phyloP scores from a whole-genome alignment of 345 rosid species.

The Populus ilicifolia region DNA sequence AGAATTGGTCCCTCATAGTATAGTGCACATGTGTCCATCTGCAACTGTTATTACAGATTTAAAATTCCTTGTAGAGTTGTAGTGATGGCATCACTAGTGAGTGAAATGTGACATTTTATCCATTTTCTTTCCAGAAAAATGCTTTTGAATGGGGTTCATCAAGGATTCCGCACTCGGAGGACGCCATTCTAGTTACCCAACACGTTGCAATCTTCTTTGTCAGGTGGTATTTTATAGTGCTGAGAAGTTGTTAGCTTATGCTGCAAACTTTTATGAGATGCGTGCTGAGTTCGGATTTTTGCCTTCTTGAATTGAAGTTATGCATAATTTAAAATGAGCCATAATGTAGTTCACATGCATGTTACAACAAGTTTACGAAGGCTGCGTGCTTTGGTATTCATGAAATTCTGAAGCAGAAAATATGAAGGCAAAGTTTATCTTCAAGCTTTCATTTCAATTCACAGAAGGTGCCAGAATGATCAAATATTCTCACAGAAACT shows the following conservation, averaged over 20 bases:
- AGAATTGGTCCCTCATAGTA: background rate
- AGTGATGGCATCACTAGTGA: background rate
- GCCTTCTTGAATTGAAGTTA: background rate
- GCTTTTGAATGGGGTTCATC: conserved; percentile 87
- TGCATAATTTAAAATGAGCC: background rate
- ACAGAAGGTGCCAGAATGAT: too few species aligned
- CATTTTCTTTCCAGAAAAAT: conserved; percentile 58
- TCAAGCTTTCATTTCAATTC: too few species aligned
- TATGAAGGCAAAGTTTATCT: too few species aligned
- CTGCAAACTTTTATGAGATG: background rate
- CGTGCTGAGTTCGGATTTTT: background rate
- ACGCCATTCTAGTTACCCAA: conserved; percentile 86
- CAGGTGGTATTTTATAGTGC: conserved; percentile 43
- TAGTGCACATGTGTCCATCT: background rate
- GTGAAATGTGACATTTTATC: background rate
- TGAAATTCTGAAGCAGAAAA: too few species aligned
- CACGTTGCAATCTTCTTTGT: conserved; percentile 68
- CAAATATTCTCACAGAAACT: background rate
- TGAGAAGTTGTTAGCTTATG: background rate
- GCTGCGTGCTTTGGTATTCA: background rate
- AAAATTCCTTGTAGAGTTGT: background rate
- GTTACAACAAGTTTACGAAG: background rate
- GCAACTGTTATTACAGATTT: background rate
- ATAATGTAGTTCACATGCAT: background rate
- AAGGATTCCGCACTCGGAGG: conserved; percentile 82